Evolutionary conservation across 768 basidiomycete species (phyloP), one percentile per base, ranked within the genome.

Genomic region (Lactarius hatsudake): DNA sequence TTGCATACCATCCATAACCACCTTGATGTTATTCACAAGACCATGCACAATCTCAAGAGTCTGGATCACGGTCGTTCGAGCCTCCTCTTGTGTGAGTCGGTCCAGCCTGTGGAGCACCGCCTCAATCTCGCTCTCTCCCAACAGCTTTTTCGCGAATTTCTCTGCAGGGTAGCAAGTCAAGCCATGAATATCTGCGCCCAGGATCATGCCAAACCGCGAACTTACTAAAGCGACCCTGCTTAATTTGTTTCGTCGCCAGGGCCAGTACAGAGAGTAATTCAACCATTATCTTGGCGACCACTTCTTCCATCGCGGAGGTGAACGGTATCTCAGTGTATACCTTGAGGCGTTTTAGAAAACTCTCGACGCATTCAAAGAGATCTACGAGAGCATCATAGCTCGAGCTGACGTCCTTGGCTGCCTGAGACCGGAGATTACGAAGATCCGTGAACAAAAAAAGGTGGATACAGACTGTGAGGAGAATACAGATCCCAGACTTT

Each of bases 301-400:
- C 26, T 28, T 28, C 26, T 28, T 28, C 26, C 26, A 28, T 28
- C 26, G 26, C 26, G 26, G 26, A 2, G 26, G 26, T 28, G 26
- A 28, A 28, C 26, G 26, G 26, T 28, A 1, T 28, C 26, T 28
- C 26, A 2, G 26, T 28, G 26, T 28, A 28, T 28, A 28, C 26
- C 26, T 28, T 28, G 26, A 28, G 26, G 26, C 66, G 61, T 28
- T 59, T 20, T 7, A 67, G 32, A 23, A 67, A 62, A 17, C 15
- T 53, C 13, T 38, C 36, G 15, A 62, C 32, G 2, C 30, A 43
- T 23, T 62, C 15, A 17, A 40, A 62, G 17, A 67, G 61, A 1
- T 59, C 56, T 13, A 45, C n/a, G 9, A 62, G 56, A 7, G 48
- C 30, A 7, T 62, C 66, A 9, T 67, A 40, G 38, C 61, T 62